Base-by-base conservation (phyloP, 768 basidiomycete genomes). In the Kwoniella mangroviensis region DNA sequence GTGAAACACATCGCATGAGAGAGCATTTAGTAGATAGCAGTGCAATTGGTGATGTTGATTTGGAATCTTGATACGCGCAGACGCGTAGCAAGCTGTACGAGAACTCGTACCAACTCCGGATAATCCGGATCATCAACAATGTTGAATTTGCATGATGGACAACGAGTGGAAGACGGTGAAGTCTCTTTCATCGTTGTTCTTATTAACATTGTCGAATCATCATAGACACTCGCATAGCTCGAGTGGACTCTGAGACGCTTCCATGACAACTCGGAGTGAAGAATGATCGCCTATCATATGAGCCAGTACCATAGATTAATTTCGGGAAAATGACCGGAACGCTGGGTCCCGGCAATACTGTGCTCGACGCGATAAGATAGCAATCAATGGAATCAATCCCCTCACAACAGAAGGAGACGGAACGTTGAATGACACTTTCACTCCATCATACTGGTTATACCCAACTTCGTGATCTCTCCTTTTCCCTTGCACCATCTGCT, bases 291-390 rank as follows among this genome's bases (percentile, higher is more conserved):
- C 11, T 55, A 55, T 21, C 53, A 55, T 21, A 34, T 34, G 54
- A 24, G 54, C 22, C 54, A 21, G 12, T 24, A 19, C 54, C 51
- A 10, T 9, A 6, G 21, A 4, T n/a, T 9, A 12, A 17, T 21
- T n/a, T 26, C 56, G 56, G 56, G 56, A 57, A 57, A 57, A 57
- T 57, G 56, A 57, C 56, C 56, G 56, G 56, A 57, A 34, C 34
- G 34, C 34, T 34, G 34, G 34, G 34, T 34, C 34, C n/a, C 34
- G 34, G 34, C 34, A 34, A 34, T 34, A 5, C 34, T 34, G 2
- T 34, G 45, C 19, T 19, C 12, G 45, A 57, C 56, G 56, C 56
- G 56, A 57, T 57, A 57, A 57, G 56, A 57, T 57, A 57, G 56
- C 56, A 26, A 55, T 15, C 13, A 21, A 51, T 51, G 49, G 34